These are phyloP conservation scores for Aspergillus sp. DNA, from an alignment of 2,329 filamentous ascomycete species.

Conservation along the genomic window DNA sequence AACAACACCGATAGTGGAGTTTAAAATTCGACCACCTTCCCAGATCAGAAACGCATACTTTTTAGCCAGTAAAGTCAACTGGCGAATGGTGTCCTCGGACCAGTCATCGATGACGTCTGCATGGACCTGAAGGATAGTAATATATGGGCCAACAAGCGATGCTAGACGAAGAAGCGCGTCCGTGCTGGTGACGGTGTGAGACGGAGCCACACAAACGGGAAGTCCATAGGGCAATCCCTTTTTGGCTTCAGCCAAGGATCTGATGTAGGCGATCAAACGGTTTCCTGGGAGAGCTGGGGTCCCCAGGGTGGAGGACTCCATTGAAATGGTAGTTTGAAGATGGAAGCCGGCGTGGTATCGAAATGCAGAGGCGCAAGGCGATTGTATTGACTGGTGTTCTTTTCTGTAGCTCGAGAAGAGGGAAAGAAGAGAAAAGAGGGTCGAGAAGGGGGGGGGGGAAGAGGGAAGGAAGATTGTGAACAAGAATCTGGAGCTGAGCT, in stretches of 20 bases:
- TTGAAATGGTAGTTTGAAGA: conserved; percentile 10
- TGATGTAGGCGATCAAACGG: conserved; percentile 39
- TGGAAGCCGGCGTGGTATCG: neutral
- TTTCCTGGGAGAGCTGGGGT: conserved; percentile 30
- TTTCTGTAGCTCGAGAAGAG: neutral
- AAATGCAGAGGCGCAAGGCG: neutral
- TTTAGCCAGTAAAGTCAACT: conserved; percentile 35
- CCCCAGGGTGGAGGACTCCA: conserved; percentile 16
- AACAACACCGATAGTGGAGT: conserved; percentile 34
- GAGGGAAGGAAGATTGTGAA: conserved; percentile 7
- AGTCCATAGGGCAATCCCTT: conserved; percentile 38
- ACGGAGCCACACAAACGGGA: conserved; percentile 49
- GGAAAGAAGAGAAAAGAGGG: neutral
- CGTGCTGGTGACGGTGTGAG: conserved; percentile 58
- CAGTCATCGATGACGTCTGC: conserved; percentile 64
- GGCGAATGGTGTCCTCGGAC: conserved; percentile 53
- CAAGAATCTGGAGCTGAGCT: conserved; percentile 7
- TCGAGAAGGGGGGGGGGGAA: neutral
- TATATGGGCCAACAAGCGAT: conserved; percentile 60
- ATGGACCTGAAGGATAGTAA: conserved; percentile 62
- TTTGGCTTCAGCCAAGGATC: conserved; percentile 33
- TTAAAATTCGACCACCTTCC: conserved; percentile 42
- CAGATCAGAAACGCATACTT: conserved; percentile 41
- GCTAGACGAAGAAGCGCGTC: conserved; percentile 56
- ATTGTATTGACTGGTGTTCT: neutral